Conservation (phyloP, 495 filamentous ascomycete genomes). For the Penicillium lividum region DNA sequence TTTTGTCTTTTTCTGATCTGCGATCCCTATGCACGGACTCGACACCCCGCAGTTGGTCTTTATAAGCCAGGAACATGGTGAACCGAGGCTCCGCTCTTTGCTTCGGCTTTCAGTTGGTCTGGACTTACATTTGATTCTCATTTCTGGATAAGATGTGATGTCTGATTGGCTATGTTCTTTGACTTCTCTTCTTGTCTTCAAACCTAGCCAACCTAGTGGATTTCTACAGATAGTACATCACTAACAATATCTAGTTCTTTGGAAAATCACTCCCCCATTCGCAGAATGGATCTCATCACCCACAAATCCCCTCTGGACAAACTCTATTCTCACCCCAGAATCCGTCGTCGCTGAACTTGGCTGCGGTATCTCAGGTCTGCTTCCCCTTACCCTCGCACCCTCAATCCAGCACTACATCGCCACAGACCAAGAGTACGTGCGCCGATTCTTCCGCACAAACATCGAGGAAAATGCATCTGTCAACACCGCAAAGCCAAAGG, state of each 20-base stretch:
- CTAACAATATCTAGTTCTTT: conserved; percentile 59
- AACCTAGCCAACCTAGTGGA: no score
- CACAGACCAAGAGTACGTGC: conserved; percentile 87
- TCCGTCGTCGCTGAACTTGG: conserved; percentile 80
- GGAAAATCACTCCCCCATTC: conserved; percentile 89
- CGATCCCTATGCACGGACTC: conserved; percentile 14
- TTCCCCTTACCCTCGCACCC: conserved; percentile 65
- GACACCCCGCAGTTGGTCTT: conserved; percentile 9
- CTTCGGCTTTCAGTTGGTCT: conserved; percentile 3
- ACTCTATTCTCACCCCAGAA: conserved; percentile 51
- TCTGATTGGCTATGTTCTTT: not conserved
- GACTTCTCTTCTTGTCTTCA: no score
- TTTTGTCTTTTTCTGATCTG: conserved; percentile 3
- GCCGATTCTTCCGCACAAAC: conserved; percentile 72
- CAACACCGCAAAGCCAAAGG: not conserved
- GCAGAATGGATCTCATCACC: conserved; percentile 73
- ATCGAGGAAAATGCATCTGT: conserved; percentile 59
- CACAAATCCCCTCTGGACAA: conserved; percentile 64
- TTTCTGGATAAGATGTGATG: not conserved
- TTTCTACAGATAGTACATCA: not conserved
- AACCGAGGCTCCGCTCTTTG: conserved; percentile 14
- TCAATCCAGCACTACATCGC: conserved; percentile 67
- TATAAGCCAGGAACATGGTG: not conserved
- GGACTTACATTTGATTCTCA: not conserved
- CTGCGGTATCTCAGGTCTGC: conserved; percentile 78